Base-by-base conservation (phyloP, 1,284 basidiomycete genomes). In the Puccinia horiana region DNA sequence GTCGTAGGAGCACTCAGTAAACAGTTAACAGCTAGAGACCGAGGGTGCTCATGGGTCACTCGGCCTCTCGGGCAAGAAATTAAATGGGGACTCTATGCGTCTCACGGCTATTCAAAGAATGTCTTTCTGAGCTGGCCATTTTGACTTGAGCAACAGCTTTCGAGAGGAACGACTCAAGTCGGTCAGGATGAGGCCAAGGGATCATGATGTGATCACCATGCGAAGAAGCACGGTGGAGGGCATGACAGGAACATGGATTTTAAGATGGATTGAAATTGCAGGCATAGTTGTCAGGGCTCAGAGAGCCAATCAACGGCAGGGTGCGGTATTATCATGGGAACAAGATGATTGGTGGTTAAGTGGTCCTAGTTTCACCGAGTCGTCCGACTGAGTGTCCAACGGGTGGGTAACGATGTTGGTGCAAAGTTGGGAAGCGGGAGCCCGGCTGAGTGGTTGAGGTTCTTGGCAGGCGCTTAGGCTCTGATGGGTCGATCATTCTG, bases 401-500 rank as follows among this genome's bases (percentile, higher is more conserved):
- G 29, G 29, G 3, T 9, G 32, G 32, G 29, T 14, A 35, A 8
- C 1, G n/a, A 16, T 32, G 58, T 61, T 32, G 58, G 29, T 5
- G 32, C 29, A 26, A 14, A 61, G 8, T 29, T 3, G 16, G 9
- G 14, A 61, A 61, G 29, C 58, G 58, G 58, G 58, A 61, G 58
- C 16, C 58, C 3, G 26, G 32, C 29, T 61, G 8, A 35, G 26
- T 1, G 26, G 58, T 5, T 29, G 52, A 2, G 58, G 58, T 61
- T 35, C 2, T 61, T 16, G 58, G 32, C 58, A 35, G 3, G 29
- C 26, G 29, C 56, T 61, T 29, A 29, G 29, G 32, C 9, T 32
- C 58, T 61, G 58, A 26, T 18, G 58, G 58, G 58, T 61, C 29
- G 58, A 61, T 61, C 58, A 61, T 61, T 61, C 58, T 61, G 58